Conservation (phyloP, 345 rosid species). For the Reutealis trisperma region DNA sequence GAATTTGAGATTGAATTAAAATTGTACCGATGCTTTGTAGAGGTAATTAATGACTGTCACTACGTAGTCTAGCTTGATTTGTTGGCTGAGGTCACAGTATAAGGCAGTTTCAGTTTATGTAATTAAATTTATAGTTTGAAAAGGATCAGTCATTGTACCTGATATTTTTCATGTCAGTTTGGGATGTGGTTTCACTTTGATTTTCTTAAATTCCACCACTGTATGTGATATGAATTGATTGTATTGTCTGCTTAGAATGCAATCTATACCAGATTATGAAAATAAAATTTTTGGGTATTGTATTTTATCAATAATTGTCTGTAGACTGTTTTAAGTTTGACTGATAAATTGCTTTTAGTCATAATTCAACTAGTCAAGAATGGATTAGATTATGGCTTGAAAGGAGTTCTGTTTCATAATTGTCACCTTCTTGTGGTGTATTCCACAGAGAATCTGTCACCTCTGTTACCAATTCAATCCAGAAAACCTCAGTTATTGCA, state of each 20-base stretch:
- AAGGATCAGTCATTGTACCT: not conserved
- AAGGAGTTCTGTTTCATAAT: not conserved
- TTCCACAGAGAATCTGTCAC: not conserved
- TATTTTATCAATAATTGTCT: not conserved
- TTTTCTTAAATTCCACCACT: not conserved
- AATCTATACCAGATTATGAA: not conserved
- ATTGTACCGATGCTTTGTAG: not conserved
- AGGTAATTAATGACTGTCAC: too few species aligned
- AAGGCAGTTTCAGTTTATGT: not conserved
- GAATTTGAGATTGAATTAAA: not conserved
- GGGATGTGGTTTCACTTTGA: not conserved
- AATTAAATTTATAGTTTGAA: not conserved
- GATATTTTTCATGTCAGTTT: not conserved
- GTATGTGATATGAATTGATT: not conserved
- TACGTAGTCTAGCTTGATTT: not conserved
- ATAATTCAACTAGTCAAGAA: not conserved
- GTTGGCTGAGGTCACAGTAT: not conserved
- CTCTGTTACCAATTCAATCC: not conserved
- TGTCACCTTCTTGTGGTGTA: not conserved
- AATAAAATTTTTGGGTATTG: not conserved
- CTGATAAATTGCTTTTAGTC: not conserved
- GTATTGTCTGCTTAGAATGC: not conserved
- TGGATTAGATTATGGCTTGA: not conserved
- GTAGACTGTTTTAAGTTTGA: not conserved
- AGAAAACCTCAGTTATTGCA: too few species aligned